phyloP scores from a whole-genome alignment of 106 monocot genomes.

The Ottelia alismoides region DNA sequence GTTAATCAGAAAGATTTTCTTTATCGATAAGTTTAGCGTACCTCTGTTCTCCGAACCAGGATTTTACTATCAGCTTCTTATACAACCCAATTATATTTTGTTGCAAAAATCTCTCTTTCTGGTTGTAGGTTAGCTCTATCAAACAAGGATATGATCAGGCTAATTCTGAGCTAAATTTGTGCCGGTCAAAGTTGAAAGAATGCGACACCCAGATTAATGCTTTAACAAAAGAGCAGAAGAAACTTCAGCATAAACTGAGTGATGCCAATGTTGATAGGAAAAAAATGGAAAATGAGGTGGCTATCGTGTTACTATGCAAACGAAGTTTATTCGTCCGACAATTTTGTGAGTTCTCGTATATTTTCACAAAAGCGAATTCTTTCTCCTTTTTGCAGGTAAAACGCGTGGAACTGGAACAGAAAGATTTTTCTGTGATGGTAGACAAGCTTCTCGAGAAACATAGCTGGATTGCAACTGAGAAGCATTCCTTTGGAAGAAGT shows the following conservation, averaged over 20 bases:
- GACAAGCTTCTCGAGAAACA: slow-evolving; percentile 77
- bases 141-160: slow-evolving; percentile 53
- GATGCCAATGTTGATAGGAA: slow-evolving; percentile 75
- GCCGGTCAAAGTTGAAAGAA: slow-evolving; percentile 73
- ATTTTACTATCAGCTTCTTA: neutral
- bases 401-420: slow-evolving; percentile 88
- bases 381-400: slow-evolving; percentile 38
- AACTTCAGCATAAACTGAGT: slow-evolving; percentile 75
- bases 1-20: too few relatives aligned
- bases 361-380: neutral
- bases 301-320: neutral
- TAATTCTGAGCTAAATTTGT: slow-evolving; percentile 49
- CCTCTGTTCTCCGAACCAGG: neutral
- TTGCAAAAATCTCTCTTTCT: too few relatives aligned
- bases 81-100: neutral
- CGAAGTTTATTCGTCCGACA: neutral
- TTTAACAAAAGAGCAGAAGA: slow-evolving; percentile 71
- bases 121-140: slow-evolving; percentile 46
- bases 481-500: slow-evolving; percentile 80
- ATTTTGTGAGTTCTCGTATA: neutral
- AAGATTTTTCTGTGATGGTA: slow-evolving; percentile 62
- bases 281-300: slow-evolving; percentile 97
- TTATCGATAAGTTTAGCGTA: neutral
- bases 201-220: slow-evolving; percentile 64
- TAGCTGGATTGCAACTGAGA: slow-evolving; percentile 87